A percentile compares a stretch with the other conserved stretches of the same genome.
phyloP scores from a whole-genome alignment of 805 yeast genomes.

The Teunomyces cretensis region DNA sequence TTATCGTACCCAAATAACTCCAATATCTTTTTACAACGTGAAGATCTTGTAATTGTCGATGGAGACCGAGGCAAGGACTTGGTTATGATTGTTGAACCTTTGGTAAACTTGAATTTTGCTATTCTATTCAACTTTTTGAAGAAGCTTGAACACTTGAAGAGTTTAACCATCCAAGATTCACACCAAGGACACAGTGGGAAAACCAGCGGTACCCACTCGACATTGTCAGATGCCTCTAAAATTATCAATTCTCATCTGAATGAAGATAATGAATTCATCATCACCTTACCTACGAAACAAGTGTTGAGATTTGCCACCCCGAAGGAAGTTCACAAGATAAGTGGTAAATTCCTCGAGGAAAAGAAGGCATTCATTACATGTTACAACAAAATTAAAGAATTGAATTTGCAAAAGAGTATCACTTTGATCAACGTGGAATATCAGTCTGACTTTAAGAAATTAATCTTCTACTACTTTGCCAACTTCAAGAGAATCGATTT shows the following conservation, averaged over 20 bases:
- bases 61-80: slow-evolving; percentile 84
- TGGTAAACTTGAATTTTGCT: slow-evolving; percentile 61
- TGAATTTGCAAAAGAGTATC: slow-evolving; percentile 45
- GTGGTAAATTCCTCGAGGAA: slow-evolving; percentile 68
- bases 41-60: slow-evolving; percentile 74
- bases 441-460: slow-evolving; percentile 45
- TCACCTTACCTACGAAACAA: slow-evolving; percentile 72
- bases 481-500: slow-evolving; percentile 46
- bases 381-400: slow-evolving; percentile 44
- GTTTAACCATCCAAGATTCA: slow-evolving; percentile 38
- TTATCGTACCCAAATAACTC: slow-evolving; percentile 66
- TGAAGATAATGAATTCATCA: slow-evolving; percentile 61
- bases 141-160: slow-evolving; percentile 66
- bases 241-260: slow-evolving; percentile 41
- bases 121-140: slow-evolving; percentile 71
- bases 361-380: slow-evolving; percentile 69
- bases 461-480: slow-evolving; percentile 46
- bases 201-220: slow-evolving; percentile 40
- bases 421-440: slow-evolving; percentile 43
- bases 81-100: slow-evolving; percentile 69
- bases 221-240: slow-evolving; percentile 30
- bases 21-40: slow-evolving; percentile 54
- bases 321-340: slow-evolving; percentile 61
- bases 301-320: slow-evolving; percentile 75
- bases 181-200: slow-evolving; percentile 16